Percentiles rank a stretch among this genome's conserved stretches.
These are phyloP conservation scores for Medicago ruthenica DNA, from an alignment of 306 rosid genomes.

Conservation along the genomic window DNA sequence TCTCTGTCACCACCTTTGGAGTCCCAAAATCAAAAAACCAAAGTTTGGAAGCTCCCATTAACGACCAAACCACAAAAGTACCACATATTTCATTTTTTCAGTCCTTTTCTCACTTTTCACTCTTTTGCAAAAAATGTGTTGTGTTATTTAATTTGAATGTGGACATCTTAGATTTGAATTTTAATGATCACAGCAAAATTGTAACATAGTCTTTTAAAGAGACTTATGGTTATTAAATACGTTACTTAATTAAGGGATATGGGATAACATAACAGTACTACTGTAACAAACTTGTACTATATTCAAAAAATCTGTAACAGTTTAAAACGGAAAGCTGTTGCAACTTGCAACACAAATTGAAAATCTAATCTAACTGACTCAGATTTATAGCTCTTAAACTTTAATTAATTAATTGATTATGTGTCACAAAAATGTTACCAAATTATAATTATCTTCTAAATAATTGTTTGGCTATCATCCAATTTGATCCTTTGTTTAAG, in stretches of 20 bases:
- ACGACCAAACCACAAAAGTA: background rate
- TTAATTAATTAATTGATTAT: background rate
- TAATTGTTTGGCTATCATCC: conserved; percentile 1
- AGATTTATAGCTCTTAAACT: background rate
- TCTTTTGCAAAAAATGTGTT: background rate
- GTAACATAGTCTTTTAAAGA: background rate
- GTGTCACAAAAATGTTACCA: background rate
- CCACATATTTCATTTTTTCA: background rate
- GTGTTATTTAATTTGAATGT: conserved; percentile 29
- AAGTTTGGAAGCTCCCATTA: too few species aligned
- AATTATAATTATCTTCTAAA: background rate
- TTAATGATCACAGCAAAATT: background rate
- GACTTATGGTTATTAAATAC: background rate
- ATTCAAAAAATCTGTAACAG: conserved; percentile 6
- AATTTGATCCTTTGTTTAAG: background rate
- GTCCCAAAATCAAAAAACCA: too few species aligned
- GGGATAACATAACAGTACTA: too few species aligned
- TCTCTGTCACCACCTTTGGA: too few species aligned
- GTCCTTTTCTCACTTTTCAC: conserved; percentile 30
- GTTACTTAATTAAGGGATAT: too few species aligned
- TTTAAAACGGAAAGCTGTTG: background rate
- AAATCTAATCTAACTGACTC: conserved; percentile 11
- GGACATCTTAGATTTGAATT: conserved; percentile 32
- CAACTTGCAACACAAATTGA: background rate
- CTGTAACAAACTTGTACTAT: background rate